A percentile compares a stretch with the other conserved stretches of the same genome.
phyloP scores from a whole-genome alignment of 805 yeast genomes.

The Lachancea cidri region DNA sequence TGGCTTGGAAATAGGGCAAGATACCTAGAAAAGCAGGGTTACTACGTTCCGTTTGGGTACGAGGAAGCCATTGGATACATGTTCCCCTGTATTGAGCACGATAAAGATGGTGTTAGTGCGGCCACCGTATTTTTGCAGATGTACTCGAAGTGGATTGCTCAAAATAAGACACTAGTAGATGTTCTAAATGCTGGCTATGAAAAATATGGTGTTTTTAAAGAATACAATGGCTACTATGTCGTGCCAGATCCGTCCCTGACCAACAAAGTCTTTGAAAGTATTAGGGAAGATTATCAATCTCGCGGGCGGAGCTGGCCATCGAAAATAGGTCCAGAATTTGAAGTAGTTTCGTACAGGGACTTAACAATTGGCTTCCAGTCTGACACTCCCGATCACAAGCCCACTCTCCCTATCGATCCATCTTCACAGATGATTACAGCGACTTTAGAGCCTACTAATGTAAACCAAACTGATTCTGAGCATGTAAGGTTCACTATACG shows the following conservation, averaged over 20 bases:
- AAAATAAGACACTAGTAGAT: conserved; percentile 36
- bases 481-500: conserved; percentile 73
- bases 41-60: conserved; percentile 75
- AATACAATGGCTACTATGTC: conserved; percentile 80
- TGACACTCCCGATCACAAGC: conserved; percentile 48
- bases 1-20: conserved; percentile 94
- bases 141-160: conserved; percentile 46
- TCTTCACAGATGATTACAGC: conserved; percentile 85
- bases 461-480: conserved; percentile 22
- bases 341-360: conserved; percentile 71
- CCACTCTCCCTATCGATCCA: conserved; percentile 65
- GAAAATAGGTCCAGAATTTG: conserved; percentile 47
- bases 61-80: conserved; percentile 97
- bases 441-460: conserved; percentile 31
- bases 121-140: conserved; percentile 70
- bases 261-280: conserved; percentile 47
- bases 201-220: conserved; percentile 75
- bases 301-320: conserved; percentile 36
- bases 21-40: conserved; percentile 60
- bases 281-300: conserved; percentile 36
- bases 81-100: conserved; percentile 71
- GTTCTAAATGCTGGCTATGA: conserved; percentile 54
- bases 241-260: conserved; percentile 52
- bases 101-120: conserved; percentile 90
- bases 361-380: conserved; percentile 80